These are phyloP conservation scores for Trichoderma cornu-damae DNA, from an alignment of 2,329 filamentous ascomycete species.

Conservation along the genomic window DNA sequence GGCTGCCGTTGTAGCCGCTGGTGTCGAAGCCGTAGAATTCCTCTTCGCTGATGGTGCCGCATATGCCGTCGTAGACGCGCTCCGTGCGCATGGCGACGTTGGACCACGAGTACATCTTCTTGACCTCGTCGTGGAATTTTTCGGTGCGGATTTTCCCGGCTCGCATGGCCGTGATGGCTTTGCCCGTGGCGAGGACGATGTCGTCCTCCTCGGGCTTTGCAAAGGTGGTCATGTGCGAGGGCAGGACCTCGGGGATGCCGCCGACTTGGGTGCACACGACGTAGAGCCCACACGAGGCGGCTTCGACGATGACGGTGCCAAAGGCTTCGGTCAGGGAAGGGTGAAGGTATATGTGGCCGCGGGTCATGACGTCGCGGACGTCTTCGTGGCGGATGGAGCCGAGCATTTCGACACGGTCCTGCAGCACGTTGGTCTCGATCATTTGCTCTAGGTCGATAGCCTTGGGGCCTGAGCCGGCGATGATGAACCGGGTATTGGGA, in stretches of 20 bases:
- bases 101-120: conserved; percentile 98
- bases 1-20: conserved; percentile 62
- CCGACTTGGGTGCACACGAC: conserved; percentile 96
- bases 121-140: conserved; percentile 92
- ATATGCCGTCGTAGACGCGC: conserved; percentile 90
- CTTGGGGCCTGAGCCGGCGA: conserved; percentile 91
- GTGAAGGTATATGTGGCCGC: conserved; percentile 93
- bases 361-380: conserved; percentile 94
- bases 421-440: conserved; percentile 89
- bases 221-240: conserved; percentile 95
- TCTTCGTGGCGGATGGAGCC: conserved; percentile 93
- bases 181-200: conserved; percentile 80
- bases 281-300: conserved; percentile 90
- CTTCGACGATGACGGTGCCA: conserved; percentile 95
- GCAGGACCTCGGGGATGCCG: conserved; percentile 92
- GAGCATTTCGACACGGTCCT: conserved; percentile 88
- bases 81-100: conserved; percentile 93
- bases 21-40: conserved; percentile 84
- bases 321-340: conserved; percentile 95
- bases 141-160: conserved; percentile 86
- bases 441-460: conserved; percentile 98
- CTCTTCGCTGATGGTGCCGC: conserved; percentile 74
- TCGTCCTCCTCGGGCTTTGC: conserved; percentile 96
- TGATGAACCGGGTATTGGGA: conserved; percentile 92
- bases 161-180: conserved; percentile 80